Percentiles rank a stretch among this genome's conserved stretches.
phyloP scores from a whole-genome alignment of 805 yeast genomes.

The Myxozyma monticola region DNA sequence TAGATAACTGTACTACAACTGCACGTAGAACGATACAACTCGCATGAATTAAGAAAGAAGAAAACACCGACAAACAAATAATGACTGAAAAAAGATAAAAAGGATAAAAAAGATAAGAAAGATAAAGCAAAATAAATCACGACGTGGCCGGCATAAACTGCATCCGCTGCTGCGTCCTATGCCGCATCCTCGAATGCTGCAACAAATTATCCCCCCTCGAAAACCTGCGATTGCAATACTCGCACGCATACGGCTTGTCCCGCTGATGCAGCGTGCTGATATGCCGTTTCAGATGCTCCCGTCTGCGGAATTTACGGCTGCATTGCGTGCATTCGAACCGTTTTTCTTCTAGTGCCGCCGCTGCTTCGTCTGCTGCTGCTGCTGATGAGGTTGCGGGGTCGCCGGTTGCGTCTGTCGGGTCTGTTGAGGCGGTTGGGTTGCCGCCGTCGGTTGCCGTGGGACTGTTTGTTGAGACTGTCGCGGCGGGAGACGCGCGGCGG shows the following conservation, averaged over 20 bases:
- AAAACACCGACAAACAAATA: too few species aligned
- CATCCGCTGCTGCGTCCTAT: too few species aligned
- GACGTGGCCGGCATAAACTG: too few species aligned
- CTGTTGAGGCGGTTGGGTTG: background rate
- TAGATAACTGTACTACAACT: too few species aligned
- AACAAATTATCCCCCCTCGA: conserved; percentile 66
- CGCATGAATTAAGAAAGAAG: too few species aligned
- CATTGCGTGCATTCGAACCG: conserved; percentile 62
- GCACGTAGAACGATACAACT: too few species aligned
- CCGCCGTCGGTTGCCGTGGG: background rate
- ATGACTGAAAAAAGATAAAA: too few species aligned
- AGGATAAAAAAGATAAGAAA: too few species aligned
- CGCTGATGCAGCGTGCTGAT: conserved; percentile 68
- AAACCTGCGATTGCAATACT: conserved; percentile 61
- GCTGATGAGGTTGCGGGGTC: conserved; percentile 2
- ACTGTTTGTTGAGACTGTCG: background rate
- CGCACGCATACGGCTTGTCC: conserved; percentile 68
- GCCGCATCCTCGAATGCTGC: conserved; percentile 65
- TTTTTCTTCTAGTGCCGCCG: conserved; percentile 18
- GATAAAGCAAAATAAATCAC: too few species aligned
- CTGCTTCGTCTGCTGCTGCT: conserved; percentile 7
- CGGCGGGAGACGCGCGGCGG: background rate
- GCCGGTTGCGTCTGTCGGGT: background rate
- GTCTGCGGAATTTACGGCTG: conserved; percentile 65
- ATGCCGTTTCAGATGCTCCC: conserved; percentile 76